These are phyloP conservation scores for Sugiyamaella neomexicana DNA, from an alignment of 1,139 yeast genomes.

Conservation along the genomic window DNA sequence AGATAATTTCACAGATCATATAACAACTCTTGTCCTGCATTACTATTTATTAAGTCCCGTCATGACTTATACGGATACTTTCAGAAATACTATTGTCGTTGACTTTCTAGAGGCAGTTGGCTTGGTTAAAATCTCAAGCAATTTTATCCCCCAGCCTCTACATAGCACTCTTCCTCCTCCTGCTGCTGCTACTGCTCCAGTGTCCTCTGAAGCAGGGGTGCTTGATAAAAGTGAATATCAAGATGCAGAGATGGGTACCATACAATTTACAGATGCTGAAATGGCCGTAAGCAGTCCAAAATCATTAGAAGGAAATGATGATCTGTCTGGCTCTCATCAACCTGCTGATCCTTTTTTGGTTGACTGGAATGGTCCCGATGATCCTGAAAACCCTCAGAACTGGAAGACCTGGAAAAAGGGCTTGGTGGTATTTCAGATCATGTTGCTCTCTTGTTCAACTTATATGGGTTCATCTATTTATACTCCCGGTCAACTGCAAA, in stretches of 20 bases:
- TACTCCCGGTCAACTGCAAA: constrained; percentile 52
- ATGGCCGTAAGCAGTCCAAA: constrained; percentile 2
- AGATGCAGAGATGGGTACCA: neutral
- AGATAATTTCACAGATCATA: too few species aligned
- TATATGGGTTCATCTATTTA: constrained; percentile 62
- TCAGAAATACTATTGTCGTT: constrained; percentile 24
- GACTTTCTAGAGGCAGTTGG: constrained; percentile 26
- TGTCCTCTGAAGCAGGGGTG: neutral
- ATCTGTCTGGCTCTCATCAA: neutral
- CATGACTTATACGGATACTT: constrained; percentile 22
- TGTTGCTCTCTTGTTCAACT: constrained; percentile 51
- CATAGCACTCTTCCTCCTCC: too few species aligned
- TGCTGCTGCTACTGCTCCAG: neutral
- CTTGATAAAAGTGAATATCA: constrained; percentile 8
- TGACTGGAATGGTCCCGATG: constrained; percentile 51
- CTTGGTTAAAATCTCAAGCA: constrained; percentile 19
- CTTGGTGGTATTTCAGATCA: constrained; percentile 44
- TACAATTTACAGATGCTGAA: constrained; percentile 9
- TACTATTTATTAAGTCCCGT: neutral
- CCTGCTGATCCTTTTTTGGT: constrained; percentile 18
- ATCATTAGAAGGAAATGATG: neutral
- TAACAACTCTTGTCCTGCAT: too few species aligned
- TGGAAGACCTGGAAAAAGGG: constrained; percentile 49
- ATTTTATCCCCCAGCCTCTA: constrained; percentile 23
- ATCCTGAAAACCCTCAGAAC: constrained; percentile 58